Base-by-base conservation (phyloP, 2,329 filamentous ascomycete genomes). In the Bimuria novae-zelandiae region DNA sequence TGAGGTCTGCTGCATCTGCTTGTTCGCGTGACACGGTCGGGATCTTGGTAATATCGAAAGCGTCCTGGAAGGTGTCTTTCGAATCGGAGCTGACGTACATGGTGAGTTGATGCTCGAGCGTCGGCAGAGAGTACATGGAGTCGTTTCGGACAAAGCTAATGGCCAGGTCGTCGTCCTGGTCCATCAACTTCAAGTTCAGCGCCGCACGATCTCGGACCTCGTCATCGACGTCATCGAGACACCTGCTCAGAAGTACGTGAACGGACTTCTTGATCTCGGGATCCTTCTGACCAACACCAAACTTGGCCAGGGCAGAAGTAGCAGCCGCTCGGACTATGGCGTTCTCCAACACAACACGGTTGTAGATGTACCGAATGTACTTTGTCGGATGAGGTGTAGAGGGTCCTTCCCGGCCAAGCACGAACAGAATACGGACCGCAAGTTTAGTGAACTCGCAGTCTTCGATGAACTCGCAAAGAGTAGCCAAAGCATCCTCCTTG, bases 331-430 rank as follows among this genome's bases (percentile, higher is more conserved):
- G 85, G 17, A 99, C 92, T 58, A 97, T 92, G 35, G 94, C 92
- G 71, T 99, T 99, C 77, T 99, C 94, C 47, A 99, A 79, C 14
- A 99, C 94, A 19, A 99, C 93, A 54, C 94, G 86, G 79, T 99
- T 99, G 81, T 99, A 99, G 71, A 99, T 99, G 76, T 97, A 99
- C 52, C 94, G 90, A 65, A 99, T 96, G 75, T 97, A 99, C 82
- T 99, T 97, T 51, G 94, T 97, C 0, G 94, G 94, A 67, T 97
- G 90, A 14, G 90, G 87, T 3, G 93, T 97, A 79, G 94, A 96
- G 59, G 94, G 94, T 0, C 94, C 94, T 78, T 99, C 94, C 23
- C 93, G 83, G 66, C 94, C 94, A 37, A 99, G 87, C 17, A 99
- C 84, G 75, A 99, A 93, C 50, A 99, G 80, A 64, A 99, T 95